phyloP scores from a whole-genome alignment of 768 basidiomycete species.

The Tylopilus vinaceipallidus region DNA sequence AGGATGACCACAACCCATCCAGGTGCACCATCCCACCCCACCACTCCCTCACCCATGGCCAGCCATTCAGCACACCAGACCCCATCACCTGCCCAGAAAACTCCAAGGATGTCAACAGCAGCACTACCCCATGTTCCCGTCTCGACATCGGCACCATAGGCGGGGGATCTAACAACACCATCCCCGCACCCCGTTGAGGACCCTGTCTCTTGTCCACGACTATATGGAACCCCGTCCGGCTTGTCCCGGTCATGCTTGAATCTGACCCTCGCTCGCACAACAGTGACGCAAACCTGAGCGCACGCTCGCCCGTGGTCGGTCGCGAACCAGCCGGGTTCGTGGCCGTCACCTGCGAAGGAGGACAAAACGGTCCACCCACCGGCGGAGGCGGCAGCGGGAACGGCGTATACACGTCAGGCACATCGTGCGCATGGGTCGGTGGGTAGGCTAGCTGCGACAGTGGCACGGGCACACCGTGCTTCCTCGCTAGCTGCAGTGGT shows the following conservation, averaged over 20 bases:
- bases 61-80: conserved; percentile 16
- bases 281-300: too few species aligned
- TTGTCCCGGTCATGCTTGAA: too few species aligned
- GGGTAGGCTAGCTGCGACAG: too few species aligned
- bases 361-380: neutral
- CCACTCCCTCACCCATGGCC: conserved; percentile 12
- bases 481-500: conserved; percentile 1
- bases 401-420: neutral
- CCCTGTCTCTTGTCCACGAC: too few species aligned
- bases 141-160: too few species aligned
- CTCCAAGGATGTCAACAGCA: too few species aligned
- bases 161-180: too few species aligned
- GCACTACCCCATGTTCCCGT: too few species aligned
- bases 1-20: conserved; percentile 19
- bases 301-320: conserved; percentile 12
- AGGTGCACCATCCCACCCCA: neutral
- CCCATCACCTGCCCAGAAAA: too few species aligned
- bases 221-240: too few species aligned
- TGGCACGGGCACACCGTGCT: neutral
- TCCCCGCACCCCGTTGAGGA: too few species aligned
- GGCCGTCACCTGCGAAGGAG: conserved; percentile 7
- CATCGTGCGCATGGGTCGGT: neutral
- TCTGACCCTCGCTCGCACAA: too few species aligned
- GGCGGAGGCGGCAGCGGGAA: conserved; percentile 2
- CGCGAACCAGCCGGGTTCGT: neutral